These are phyloP conservation scores for Yamadazyma insecticola DNA, from an alignment of 805 yeast genomes.

Conservation along the genomic window DNA sequence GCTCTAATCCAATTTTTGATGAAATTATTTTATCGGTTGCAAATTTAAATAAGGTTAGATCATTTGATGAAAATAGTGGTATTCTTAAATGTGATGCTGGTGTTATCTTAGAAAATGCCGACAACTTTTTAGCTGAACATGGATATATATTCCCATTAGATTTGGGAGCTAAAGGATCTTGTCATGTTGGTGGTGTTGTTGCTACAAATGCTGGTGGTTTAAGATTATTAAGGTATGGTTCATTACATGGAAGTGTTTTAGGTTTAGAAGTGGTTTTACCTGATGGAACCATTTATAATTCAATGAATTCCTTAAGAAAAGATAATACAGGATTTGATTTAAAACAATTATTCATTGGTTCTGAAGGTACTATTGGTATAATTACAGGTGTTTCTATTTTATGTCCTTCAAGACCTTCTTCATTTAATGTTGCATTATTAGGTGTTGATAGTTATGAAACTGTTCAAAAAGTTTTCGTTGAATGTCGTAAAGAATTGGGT, in stretches of 20 bases:
- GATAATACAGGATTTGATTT: slow-evolving; percentile 95
- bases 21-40: slow-evolving; percentile 74
- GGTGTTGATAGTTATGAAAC: slow-evolving; percentile 77
- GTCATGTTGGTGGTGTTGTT: slow-evolving; percentile 92
- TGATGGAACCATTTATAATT: slow-evolving; percentile 75
- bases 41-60: slow-evolving; percentile 69
- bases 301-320: slow-evolving; percentile 82
- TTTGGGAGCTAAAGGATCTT: slow-evolving; percentile 94
- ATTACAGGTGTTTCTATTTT: slow-evolving; percentile 86
- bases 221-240: slow-evolving; percentile 81
- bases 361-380: slow-evolving; percentile 89
- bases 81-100: slow-evolving; percentile 90
- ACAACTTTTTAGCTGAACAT: slow-evolving; percentile 66
- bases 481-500: slow-evolving; percentile 71
- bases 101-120: slow-evolving; percentile 81
- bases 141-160: slow-evolving; percentile 92
- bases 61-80: slow-evolving; percentile 80
- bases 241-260: slow-evolving; percentile 85
- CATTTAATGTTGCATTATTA: slow-evolving; percentile 82
- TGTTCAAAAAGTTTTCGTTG: slow-evolving; percentile 77
- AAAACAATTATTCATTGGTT: slow-evolving; percentile 89
- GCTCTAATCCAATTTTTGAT: slow-evolving; percentile 88
- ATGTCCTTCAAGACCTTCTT: slow-evolving; percentile 85
- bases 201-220: slow-evolving; percentile 97
- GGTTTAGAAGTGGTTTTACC: slow-evolving; percentile 93